Percentiles rank a stretch among this genome's conserved stretches.
Conservation (phyloP, 768 basidiomycete species). For the Daedalea quercina region DNA sequence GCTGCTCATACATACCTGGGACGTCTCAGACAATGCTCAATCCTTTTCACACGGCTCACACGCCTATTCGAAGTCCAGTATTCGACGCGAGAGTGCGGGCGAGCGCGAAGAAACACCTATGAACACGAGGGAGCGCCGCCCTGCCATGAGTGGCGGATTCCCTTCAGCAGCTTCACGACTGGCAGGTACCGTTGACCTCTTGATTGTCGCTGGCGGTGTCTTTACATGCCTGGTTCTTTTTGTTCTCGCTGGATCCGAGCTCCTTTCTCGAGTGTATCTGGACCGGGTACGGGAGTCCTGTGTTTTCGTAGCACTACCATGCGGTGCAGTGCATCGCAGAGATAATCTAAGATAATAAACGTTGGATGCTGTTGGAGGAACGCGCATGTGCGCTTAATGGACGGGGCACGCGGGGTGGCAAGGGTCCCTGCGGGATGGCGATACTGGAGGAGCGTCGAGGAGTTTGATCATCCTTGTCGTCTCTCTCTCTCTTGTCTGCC, state of each 20-base stretch:
- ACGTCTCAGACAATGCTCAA: conserved; percentile 73
- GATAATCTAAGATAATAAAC: not conserved
- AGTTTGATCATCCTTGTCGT: conserved; percentile 18
- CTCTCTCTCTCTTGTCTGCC: conserved; percentile 21
- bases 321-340: not conserved
- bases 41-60: conserved; percentile 94
- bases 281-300: too few species aligned
- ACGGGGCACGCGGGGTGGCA: conserved; percentile 14
- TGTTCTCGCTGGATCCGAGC: not conserved
- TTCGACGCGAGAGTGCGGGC: conserved; percentile 84
- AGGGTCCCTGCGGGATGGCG: conserved; percentile 19
- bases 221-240: not conserved
- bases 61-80: conserved; percentile 64
- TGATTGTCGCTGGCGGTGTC: not conserved
- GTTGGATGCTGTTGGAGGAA: too few species aligned
- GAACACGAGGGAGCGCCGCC: not conserved
- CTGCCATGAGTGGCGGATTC: not conserved
- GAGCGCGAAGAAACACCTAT: conserved; percentile 82
- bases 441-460: conserved; percentile 7
- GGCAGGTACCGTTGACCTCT: not conserved
- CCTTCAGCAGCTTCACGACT: not conserved
- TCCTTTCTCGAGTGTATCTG: not conserved
- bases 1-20: conserved; percentile 7
- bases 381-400: conserved; percentile 1
- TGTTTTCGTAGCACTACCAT: too few species aligned